Percentiles rank a stretch among this genome's conserved stretches.
These are phyloP conservation scores for Globisporangium lucens DNA, from an alignment of 352 stramenopile genomes.

Conservation along the genomic window DNA sequence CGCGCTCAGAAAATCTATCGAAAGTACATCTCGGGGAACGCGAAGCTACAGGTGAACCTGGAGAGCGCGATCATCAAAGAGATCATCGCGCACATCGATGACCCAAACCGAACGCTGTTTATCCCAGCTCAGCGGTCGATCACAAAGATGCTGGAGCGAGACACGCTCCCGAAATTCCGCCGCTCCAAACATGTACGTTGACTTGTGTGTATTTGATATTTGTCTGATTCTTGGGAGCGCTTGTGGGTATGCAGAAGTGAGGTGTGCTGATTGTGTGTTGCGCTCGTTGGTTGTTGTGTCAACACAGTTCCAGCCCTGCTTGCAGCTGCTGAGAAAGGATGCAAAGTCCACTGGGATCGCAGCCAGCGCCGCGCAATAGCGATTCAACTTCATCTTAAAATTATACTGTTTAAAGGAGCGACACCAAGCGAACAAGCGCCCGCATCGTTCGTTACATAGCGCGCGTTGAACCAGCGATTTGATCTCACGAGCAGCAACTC, in stretches of 20 bases:
- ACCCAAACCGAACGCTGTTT: constrained; percentile 59
- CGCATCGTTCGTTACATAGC: neutral
- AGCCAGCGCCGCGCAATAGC: neutral
- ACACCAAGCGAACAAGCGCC: neutral
- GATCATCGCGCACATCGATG: constrained; percentile 51
- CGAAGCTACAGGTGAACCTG: constrained; percentile 74
- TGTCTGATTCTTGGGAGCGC: neutral
- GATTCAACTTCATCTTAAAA: constrained; percentile 2
- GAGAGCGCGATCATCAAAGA: constrained; percentile 52
- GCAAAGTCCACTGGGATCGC: constrained; percentile 3
- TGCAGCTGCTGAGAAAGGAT: constrained; percentile 32
- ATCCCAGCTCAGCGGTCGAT: constrained; percentile 56
- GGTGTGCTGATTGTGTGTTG: neutral
- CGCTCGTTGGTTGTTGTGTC: neutral
- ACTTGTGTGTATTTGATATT: neutral
- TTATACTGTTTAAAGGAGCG: neutral
- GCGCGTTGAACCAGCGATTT: neutral
- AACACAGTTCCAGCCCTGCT: constrained; percentile 34
- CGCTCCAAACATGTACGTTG: constrained; percentile 65
- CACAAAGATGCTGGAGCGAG: constrained; percentile 73
- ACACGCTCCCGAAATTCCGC: constrained; percentile 71
- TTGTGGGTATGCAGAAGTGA: neutral
- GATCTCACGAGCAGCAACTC: neutral
- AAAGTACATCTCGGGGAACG: constrained; percentile 66
- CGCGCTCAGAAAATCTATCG: constrained; percentile 75